A percentile compares a stretch with the other conserved stretches of the same genome.
Evolutionary conservation across 225 moss, liverwort and hornwort genomes (phyloP).

Genomic region (Sphagnum tenellum): DNA sequence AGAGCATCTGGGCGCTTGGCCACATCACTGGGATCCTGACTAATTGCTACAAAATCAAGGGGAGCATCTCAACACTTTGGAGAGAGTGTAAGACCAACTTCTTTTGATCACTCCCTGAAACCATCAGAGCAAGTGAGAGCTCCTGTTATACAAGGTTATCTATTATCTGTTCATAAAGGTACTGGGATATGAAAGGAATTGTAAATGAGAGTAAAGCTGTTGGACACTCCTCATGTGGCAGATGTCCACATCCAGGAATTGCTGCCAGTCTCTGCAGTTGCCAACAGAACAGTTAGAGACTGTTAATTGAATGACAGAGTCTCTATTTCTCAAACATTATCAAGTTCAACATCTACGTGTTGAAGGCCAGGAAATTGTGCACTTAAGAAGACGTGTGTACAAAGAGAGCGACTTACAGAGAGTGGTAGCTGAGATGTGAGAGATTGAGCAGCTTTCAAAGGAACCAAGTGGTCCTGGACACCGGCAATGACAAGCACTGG

Average conservation of each 20-base stretch:
- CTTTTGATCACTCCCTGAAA: slow-evolving; percentile 5
- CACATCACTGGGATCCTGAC: slow-evolving; percentile 2
- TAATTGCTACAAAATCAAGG: slow-evolving; percentile 22
- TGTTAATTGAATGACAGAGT: too few species aligned
- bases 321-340: too few species aligned
- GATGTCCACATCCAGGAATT: slow-evolving; percentile 42
- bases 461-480: slow-evolving; percentile 35
- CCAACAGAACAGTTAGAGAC: too few species aligned
- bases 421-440: slow-evolving; percentile 39
- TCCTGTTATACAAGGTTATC: slow-evolving; percentile 14
- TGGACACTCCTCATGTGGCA: slow-evolving; percentile 51
- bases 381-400: too few species aligned
- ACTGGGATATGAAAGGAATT: slow-evolving; percentile 29
- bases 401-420: slow-evolving; percentile 24
- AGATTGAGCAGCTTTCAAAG: slow-evolving; percentile 24
- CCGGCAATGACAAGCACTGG: slow-evolving; percentile 43
- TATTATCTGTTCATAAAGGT: slow-evolving; percentile 8
- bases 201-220: slow-evolving; percentile 28
- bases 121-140: slow-evolving; percentile 12
- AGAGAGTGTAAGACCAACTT: neutral
- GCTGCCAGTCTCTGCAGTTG: slow-evolving; percentile 38
- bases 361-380: too few species aligned
- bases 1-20: too few species aligned
- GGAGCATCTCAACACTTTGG: slow-evolving; percentile 3
- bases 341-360: too few species aligned